Evolutionary conservation across 192 early-diverging fungal species (phyloP).

Genomic region (Coemansia interrupta): DNA sequence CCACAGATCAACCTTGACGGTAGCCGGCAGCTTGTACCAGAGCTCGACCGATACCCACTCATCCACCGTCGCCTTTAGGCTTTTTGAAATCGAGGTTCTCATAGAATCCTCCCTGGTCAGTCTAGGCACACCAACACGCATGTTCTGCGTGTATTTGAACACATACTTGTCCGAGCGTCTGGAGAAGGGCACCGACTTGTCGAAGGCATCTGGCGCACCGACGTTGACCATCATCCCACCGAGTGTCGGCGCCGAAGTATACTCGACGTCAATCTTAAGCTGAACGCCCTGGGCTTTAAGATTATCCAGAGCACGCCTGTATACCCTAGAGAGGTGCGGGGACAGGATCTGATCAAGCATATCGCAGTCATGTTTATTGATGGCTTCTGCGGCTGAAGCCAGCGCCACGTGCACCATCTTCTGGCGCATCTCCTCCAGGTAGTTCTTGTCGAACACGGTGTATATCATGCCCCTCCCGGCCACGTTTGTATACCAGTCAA

Average conservation of each 20-base stretch:
- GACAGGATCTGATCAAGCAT: slow-evolving; percentile 14
- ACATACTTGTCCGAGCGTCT: slow-evolving; percentile 9
- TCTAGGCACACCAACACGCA: neutral
- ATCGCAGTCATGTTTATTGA: slow-evolving; percentile 14
- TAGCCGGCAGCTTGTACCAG: slow-evolving; percentile 12
- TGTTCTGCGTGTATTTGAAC: neutral
- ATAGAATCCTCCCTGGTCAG: too few relatives aligned
- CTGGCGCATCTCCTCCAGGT: slow-evolving; percentile 2
- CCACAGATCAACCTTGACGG: slow-evolving; percentile 9
- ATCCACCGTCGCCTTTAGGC: neutral
- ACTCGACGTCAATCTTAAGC: slow-evolving; percentile 6
- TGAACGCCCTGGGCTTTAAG: slow-evolving; percentile 16
- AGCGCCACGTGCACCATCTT: slow-evolving; percentile 14
- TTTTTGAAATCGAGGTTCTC: too few relatives aligned
- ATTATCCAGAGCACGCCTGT: slow-evolving; percentile 18
- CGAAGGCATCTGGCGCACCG: slow-evolving; percentile 18
- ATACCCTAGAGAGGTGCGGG: slow-evolving; percentile 13
- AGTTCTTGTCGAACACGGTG: too few relatives aligned
- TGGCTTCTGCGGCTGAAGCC: slow-evolving; percentile 10
- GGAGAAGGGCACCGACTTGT: slow-evolving; percentile 12
- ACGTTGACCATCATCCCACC: neutral
- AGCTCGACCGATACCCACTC: neutral
- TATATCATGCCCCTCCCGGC: neutral
- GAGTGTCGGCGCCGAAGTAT: neutral
- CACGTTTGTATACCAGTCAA: neutral